Percentiles rank a stretch among this genome's conserved stretches.
Conservation (phyloP, 2,329 filamentous ascomycete species). For the Aaosphaeria pasadenensis region DNA sequence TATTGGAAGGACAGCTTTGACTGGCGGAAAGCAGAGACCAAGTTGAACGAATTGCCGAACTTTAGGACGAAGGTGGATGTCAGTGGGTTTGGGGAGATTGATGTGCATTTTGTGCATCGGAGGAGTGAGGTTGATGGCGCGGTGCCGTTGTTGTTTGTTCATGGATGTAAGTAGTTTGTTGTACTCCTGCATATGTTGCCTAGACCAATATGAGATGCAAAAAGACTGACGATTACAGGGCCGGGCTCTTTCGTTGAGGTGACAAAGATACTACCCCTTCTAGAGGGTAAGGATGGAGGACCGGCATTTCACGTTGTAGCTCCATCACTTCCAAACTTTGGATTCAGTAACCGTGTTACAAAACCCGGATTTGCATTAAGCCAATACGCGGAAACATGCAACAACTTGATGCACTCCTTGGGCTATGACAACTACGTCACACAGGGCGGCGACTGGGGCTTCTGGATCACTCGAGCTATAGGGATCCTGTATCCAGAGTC, state of each 20-base stretch:
- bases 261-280: constrained; percentile 55
- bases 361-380: constrained; percentile 57
- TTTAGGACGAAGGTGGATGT: constrained; percentile 54
- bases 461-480: constrained; percentile 61
- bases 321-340: constrained; percentile 56
- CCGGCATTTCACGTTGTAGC: constrained; percentile 54
- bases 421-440: constrained; percentile 59
- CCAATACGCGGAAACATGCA: constrained; percentile 62
- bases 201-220: neutral
- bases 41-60: constrained; percentile 61
- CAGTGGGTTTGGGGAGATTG: constrained; percentile 57
- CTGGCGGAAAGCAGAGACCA: constrained; percentile 59
- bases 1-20: constrained; percentile 59
- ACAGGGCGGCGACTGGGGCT: constrained; percentile 71
- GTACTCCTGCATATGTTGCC: neutral
- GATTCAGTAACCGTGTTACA: constrained; percentile 49
- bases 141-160: constrained; percentile 65
- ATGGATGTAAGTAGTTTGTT: constrained; percentile 51
- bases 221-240: constrained; percentile 33
- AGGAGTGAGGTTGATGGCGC: constrained; percentile 49
- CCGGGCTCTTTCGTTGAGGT: constrained; percentile 69
- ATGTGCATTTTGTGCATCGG: constrained; percentile 65
- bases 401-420: constrained; percentile 67
- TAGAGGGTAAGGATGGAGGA: constrained; percentile 31
- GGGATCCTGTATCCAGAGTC: constrained; percentile 57